Conservation (phyloP, 108 stramenopile species). For the Schizochytrium sp. region DNA sequence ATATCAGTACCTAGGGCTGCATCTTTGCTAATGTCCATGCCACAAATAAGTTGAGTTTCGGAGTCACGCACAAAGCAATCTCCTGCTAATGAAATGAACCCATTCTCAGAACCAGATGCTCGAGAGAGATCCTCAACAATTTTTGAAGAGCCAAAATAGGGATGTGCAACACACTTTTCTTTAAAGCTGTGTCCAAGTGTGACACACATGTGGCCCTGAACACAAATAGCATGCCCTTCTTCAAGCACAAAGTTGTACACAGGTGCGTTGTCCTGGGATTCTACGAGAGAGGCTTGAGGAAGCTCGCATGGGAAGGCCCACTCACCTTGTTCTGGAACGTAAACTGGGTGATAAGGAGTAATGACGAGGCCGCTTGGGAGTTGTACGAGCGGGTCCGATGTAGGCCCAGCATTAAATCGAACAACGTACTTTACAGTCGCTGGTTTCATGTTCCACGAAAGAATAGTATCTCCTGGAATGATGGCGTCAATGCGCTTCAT, state of each 20-base stretch:
- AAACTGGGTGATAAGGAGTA: conserved; percentile 72
- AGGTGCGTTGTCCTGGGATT: neutral
- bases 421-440: conserved; percentile 65
- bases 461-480: conserved; percentile 45
- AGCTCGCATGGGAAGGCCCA: conserved; percentile 63
- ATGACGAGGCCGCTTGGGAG: conserved; percentile 63
- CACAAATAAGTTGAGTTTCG: neutral
- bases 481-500: neutral
- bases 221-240: conserved; percentile 2
- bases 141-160: conserved; percentile 65
- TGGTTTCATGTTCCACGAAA: neutral
- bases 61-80: conserved; percentile 48
- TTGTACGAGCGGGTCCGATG: conserved; percentile 59
- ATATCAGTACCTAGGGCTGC: too few relatives aligned
- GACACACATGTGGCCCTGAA: conserved; percentile 62
- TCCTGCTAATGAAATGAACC: neutral
- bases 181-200: conserved; percentile 66
- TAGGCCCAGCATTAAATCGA: conserved; percentile 2
- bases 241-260: conserved; percentile 60
- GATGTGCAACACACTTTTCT: conserved; percentile 64
- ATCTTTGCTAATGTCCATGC: neutral
- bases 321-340: neutral
- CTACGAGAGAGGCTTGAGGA: neutral
- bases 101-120: conserved; percentile 16
- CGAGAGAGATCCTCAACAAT: conserved; percentile 63